Evolutionary conservation across 768 basidiomycete species (phyloP).

Genomic region (Agaricus blazei): DNA sequence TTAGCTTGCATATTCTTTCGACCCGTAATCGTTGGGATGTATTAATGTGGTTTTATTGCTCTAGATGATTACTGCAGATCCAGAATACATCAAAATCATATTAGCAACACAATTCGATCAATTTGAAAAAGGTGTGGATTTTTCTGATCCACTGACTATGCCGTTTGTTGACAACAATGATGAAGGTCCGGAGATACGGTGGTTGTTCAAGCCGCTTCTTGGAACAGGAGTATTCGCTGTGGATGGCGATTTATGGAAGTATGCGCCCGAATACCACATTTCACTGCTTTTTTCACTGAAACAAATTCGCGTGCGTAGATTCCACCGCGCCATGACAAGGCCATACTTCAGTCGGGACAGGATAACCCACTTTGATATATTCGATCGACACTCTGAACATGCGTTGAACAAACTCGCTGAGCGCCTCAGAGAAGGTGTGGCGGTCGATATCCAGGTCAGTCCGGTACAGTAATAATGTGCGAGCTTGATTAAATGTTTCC

Average conservation of each 20-base stretch:
- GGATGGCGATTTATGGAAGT: slow-evolving; percentile 65
- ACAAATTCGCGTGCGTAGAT: slow-evolving; percentile 25
- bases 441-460: slow-evolving; percentile 58
- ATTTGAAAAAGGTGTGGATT: slow-evolving; percentile 30
- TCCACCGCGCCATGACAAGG: slow-evolving; percentile 61
- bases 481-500: neutral
- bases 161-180: neutral
- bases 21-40: neutral
- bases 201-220: slow-evolving; percentile 25
- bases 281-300: neutral
- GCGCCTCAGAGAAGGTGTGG: slow-evolving; percentile 37
- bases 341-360: slow-evolving; percentile 63
- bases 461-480: neutral
- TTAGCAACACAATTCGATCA: slow-evolving; percentile 37
- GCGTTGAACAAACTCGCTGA: slow-evolving; percentile 39
- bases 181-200: slow-evolving; percentile 19
- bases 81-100: slow-evolving; percentile 25
- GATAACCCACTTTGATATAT: slow-evolving; percentile 57
- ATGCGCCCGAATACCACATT: slow-evolving; percentile 11
- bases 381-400: slow-evolving; percentile 48
- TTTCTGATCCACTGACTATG: neutral
- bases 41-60: slow-evolving; percentile 11
- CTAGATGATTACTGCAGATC: slow-evolving; percentile 4
- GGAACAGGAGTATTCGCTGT: slow-evolving; percentile 52
- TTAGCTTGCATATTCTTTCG: slow-evolving; percentile 6